A percentile compares a stretch with the other conserved stretches of the same genome.
Evolutionary conservation across 2,329 filamentous ascomycete species (phyloP).

Genomic region (Dactylonectria estremocensis): DNA sequence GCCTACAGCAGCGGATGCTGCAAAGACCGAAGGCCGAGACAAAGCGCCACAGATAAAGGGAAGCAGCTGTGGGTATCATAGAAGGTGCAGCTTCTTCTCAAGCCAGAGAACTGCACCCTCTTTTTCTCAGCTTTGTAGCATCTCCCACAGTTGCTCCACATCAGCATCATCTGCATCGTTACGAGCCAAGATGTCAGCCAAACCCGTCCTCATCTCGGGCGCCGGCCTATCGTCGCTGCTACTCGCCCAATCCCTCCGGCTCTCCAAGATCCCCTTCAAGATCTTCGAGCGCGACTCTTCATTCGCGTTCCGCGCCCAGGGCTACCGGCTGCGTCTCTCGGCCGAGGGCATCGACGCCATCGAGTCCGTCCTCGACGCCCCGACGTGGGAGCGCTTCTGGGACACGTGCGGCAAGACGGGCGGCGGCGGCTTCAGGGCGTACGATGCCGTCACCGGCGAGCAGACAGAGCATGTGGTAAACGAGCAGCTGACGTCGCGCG

Average conservation of each 20-base stretch:
- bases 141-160: too few relatives aligned
- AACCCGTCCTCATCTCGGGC: slow-evolving; percentile 61
- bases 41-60: too few relatives aligned
- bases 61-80: too few relatives aligned
- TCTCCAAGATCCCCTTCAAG: slow-evolving; percentile 62
- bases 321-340: slow-evolving; percentile 73
- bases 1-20: too few relatives aligned
- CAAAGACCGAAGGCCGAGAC: too few relatives aligned
- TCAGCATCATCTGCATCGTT: too few relatives aligned
- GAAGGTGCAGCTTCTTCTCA: too few relatives aligned
- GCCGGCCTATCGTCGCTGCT: slow-evolving; percentile 61
- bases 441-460: slow-evolving; percentile 70
- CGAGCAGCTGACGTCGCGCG: slow-evolving; percentile 64
- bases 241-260: slow-evolving; percentile 60
- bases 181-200: slow-evolving; percentile 44
- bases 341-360: slow-evolving; percentile 72
- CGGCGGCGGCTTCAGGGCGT: slow-evolving; percentile 64
- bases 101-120: too few relatives aligned
- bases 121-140: too few relatives aligned
- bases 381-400: slow-evolving; percentile 69
- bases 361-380: slow-evolving; percentile 68
- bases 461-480: slow-evolving; percentile 48
- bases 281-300: slow-evolving; percentile 71
- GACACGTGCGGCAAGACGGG: slow-evolving; percentile 72
- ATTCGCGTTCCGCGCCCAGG: slow-evolving; percentile 70